Conservation (phyloP, 1,284 basidiomycete genomes). For the Ceratobasidium sp. region DNA sequence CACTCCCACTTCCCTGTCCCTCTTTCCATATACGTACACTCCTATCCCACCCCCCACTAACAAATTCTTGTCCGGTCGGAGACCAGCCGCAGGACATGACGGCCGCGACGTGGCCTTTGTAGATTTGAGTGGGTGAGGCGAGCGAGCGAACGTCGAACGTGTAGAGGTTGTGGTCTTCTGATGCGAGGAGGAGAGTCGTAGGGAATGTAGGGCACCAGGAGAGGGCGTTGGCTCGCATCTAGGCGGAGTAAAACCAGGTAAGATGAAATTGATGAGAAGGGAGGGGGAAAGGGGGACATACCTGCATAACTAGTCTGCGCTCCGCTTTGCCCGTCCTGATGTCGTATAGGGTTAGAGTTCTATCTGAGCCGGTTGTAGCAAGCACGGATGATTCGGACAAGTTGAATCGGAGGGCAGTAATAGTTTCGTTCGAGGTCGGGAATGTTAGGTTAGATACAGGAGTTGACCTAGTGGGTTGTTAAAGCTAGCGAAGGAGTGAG, state of each 20-base stretch:
- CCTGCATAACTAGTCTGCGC: constrained; percentile 90
- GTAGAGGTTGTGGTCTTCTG: constrained; percentile 98
- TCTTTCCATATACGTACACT: constrained; percentile 95
- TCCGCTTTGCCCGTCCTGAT: constrained; percentile 96
- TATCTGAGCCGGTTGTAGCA: constrained; percentile 93
- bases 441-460: constrained; percentile 87
- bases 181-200: constrained; percentile 90
- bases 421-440: constrained; percentile 86
- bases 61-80: constrained; percentile 96
- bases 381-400: constrained; percentile 93
- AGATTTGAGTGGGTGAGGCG: constrained; percentile 88
- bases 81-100: constrained; percentile 95
- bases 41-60: constrained; percentile 96
- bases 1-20: constrained; percentile 84
- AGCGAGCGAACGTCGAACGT: constrained; percentile 97
- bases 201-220: constrained; percentile 98
- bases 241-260: background rate
- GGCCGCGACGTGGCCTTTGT: constrained; percentile 97
- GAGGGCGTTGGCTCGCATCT: constrained; percentile 90
- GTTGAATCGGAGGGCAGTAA: constrained; percentile 92
- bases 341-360: constrained; percentile 97
- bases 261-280: constrained; percentile 6
- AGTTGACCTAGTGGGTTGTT: constrained; percentile 64
- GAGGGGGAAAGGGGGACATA: constrained; percentile 56
- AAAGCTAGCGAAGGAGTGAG: background rate